A percentile compares a stretch with the other conserved stretches of the same genome.
These are phyloP conservation scores for Takakia lepidozioides DNA, from an alignment of 225 moss, liverwort and hornwort genomes.

Conservation along the genomic window DNA sequence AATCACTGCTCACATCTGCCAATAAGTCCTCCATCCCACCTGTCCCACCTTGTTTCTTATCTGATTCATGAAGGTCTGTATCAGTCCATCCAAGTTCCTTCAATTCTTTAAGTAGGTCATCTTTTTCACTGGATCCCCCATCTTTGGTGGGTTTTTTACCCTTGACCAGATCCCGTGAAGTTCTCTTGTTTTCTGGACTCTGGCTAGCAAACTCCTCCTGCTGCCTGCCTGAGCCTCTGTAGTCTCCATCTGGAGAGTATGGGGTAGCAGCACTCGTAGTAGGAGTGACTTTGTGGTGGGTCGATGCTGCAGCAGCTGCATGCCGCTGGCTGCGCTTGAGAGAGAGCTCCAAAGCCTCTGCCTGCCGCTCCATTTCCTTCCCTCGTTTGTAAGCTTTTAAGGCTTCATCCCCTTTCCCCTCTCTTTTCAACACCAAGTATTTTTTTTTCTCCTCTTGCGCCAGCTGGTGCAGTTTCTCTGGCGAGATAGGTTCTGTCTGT, in stretches of 20 bases:
- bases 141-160: too few species aligned
- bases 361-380: conserved; percentile 87
- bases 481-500: conserved; percentile 39
- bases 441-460: conserved; percentile 74
- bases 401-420: conserved; percentile 76
- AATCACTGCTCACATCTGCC: conserved; percentile 65
- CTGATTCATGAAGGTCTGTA: conserved; percentile 73
- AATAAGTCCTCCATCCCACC: conserved; percentile 72
- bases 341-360: conserved; percentile 73
- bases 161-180: conserved; percentile 26
- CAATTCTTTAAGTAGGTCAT: conserved; percentile 62
- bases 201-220: conserved; percentile 22
- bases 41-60: conserved; percentile 52
- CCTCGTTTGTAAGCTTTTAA: conserved; percentile 84
- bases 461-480: conserved; percentile 51
- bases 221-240: conserved; percentile 8
- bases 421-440: conserved; percentile 60
- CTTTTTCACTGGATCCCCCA: conserved; percentile 37
- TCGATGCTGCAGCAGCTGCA: conserved; percentile 14
- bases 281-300: conserved; percentile 18
- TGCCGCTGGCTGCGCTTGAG: conserved; percentile 55
- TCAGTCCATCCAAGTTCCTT: conserved; percentile 95
- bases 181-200: conserved; percentile 31
- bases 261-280: conserved; percentile 20
- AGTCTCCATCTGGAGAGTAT: conserved; percentile 14